These are phyloP conservation scores for Metschnikowia matae DNA, from an alignment of 805 yeast species.

Conservation along the genomic window DNA sequence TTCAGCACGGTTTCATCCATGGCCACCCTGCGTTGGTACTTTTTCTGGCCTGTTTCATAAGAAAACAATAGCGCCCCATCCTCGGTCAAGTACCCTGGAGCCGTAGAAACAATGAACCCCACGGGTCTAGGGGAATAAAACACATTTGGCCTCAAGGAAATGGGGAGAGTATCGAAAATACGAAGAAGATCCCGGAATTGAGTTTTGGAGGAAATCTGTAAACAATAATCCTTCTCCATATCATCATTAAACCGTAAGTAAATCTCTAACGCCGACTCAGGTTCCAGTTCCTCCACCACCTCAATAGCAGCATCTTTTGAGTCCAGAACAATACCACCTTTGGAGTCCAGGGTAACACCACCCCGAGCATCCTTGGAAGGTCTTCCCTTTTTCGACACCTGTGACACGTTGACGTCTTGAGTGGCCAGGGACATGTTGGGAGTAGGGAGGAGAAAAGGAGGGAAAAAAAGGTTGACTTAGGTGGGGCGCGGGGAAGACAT, in stretches of 20 bases:
- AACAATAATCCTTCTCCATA: conserved; percentile 83
- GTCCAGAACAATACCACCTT: background rate
- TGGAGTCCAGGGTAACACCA: background rate
- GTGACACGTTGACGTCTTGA: conserved; percentile 3
- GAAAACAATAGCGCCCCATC: conserved; percentile 77
- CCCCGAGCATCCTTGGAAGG: background rate
- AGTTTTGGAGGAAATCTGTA: conserved; percentile 59
- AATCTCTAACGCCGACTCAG: conserved; percentile 34
- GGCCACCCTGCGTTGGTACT: conserved; percentile 44
- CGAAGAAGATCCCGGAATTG: conserved; percentile 56
- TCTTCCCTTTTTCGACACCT: conserved; percentile 1
- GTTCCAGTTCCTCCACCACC: conserved; percentile 3
- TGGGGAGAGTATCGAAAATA: conserved; percentile 64
- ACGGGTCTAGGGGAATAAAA: conserved; percentile 64
- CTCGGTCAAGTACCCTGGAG: conserved; percentile 80
- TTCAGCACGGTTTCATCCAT: conserved; percentile 50
- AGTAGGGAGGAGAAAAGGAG: too few species aligned
- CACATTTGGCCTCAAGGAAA: conserved; percentile 74
- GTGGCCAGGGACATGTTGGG: conserved; percentile 1
- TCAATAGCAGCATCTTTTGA: background rate
- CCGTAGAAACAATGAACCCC: conserved; percentile 56
- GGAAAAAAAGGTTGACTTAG: background rate
- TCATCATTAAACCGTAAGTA: conserved; percentile 85
- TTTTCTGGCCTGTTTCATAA: conserved; percentile 45
- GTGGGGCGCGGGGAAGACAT: background rate